Evolutionary conservation across 116 monocot species (phyloP), one percentile per base, ranked within the genome.

Genomic region (Zostera marina): DNA sequence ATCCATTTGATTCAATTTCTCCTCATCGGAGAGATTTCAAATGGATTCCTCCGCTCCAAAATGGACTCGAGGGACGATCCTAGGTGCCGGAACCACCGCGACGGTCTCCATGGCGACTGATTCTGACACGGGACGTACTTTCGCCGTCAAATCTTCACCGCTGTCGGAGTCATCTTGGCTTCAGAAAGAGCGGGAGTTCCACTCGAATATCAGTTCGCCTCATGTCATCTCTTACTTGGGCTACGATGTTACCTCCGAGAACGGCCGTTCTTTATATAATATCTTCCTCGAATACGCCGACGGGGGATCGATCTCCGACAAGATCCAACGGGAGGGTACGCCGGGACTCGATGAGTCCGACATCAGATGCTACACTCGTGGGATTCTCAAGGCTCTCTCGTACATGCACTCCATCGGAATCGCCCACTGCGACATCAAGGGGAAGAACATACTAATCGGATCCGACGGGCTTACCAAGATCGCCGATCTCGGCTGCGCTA

Each of bases 281-380:
- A 75, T 92, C 16, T 83, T 87, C 65, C 41, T 92, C 56, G 92
- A 92, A 81, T 91, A 79, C 73, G 91, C 76, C 10, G 60, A 70
- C 38, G 77, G 77, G 3, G 91, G 91, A 24, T 76, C 79, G 17
- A 67, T 91, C 20, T 43, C 72, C 64, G 79, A 85, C 32, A 59
- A 70, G 55, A 66, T 71, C 62, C 20, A 44, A 53, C 22, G 44
- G 40, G n/a, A 23, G 8, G 76, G 71, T 42, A 17, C 14, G 12
- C 66, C 63, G 2, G 20, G 32, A 4, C 46, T 78, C 46, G 72
- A 60, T 11, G 84, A 84, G 68, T 11, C 13, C 1, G 22, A 42
- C 11, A n/a, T 77, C 42, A 57, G 77, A 24, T 12, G 42, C 8
- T 59, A 60, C 57, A 26, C 77, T 0, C 32, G 49, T 5, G 79